These are phyloP conservation scores for Kalmanozyma brasiliensis DNA, from an alignment of 1,284 basidiomycete species.

Conservation along the genomic window DNA sequence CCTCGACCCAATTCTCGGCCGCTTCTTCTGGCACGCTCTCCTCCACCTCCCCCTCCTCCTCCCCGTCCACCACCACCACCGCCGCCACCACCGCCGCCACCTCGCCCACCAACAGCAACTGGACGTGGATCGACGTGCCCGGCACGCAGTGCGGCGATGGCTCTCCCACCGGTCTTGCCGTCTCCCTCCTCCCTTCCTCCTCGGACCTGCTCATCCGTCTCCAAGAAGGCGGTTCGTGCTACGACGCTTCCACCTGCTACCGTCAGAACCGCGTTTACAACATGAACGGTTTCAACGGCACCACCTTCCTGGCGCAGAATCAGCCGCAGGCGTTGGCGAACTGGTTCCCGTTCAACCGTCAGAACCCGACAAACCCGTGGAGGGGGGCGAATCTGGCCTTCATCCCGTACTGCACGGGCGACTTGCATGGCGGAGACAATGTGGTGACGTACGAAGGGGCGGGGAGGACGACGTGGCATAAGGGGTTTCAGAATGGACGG, in stretches of 20 bases:
- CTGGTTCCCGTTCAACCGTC: conserved; percentile 30
- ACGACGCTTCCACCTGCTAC: conserved; percentile 27
- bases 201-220: conserved; percentile 25
- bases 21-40: conserved; percentile 1
- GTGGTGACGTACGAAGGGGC: conserved; percentile 20
- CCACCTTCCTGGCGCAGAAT: conserved; percentile 15
- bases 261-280: conserved; percentile 16
- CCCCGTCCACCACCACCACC: conserved; percentile 3
- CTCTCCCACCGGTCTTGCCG: conserved; percentile 19
- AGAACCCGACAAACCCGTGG: conserved; percentile 30
- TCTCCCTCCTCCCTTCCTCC: conserved; percentile 24
- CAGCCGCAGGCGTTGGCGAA: conserved; percentile 10
- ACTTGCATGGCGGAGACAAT: conserved; percentile 30
- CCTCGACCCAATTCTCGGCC: not conserved
- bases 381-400: conserved; percentile 21
- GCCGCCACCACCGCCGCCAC: not conserved
- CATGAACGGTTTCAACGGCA: conserved; percentile 18
- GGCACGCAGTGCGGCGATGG: conserved; percentile 35
- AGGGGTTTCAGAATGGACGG: conserved; percentile 20
- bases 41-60: not conserved
- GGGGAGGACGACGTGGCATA: conserved; percentile 7
- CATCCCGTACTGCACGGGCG: conserved; percentile 41
- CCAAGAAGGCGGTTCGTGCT: conserved; percentile 32
- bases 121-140: conserved; percentile 31
- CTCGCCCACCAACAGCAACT: conserved; percentile 5